A percentile compares a stretch with the other conserved stretches of the same genome.
Evolutionary conservation across 176 grass and related monocot genomes (phyloP).

Genomic region (Raddia distichophylla): DNA sequence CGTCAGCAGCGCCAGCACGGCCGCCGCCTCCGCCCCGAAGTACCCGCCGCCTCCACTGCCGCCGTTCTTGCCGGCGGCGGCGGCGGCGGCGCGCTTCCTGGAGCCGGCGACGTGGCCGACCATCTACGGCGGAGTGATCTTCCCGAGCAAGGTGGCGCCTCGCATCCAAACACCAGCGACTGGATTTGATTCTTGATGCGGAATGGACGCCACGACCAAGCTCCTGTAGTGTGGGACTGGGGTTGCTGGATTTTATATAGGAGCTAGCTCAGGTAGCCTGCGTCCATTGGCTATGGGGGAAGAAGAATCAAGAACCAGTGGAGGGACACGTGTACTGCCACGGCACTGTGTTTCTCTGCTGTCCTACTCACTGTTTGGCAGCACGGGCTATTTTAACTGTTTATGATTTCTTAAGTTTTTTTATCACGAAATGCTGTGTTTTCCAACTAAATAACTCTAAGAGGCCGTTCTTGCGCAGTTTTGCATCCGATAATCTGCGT

Average conservation of each 20-base stretch:
- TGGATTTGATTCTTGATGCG: background rate
- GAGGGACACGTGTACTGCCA: too few species aligned
- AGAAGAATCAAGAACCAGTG: too few species aligned
- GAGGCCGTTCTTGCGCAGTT: too few species aligned
- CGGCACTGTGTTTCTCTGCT: too few species aligned
- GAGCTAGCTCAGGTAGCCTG: too few species aligned
- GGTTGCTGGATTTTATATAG: background rate
- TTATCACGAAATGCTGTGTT: too few species aligned
- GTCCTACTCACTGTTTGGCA: too few species aligned
- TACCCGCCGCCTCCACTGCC: background rate
- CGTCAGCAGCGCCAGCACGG: conserved; percentile 45
- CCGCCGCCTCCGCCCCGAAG: conserved; percentile 40
- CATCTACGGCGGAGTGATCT: conserved; percentile 7
- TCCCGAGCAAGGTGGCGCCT: conserved; percentile 1
- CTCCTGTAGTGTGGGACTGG: background rate
- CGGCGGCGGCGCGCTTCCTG: background rate
- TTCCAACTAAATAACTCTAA: too few species aligned
- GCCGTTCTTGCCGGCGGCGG: background rate
- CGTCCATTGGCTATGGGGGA: too few species aligned
- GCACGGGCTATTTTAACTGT: too few species aligned
- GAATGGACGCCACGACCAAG: background rate
- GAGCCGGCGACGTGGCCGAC: background rate
- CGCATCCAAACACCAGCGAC: conserved; percentile 23
- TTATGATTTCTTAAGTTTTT: too few species aligned
- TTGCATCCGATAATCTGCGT: too few species aligned